Base-by-base conservation (phyloP, 2,329 filamentous ascomycete species). In the Paramyrothecium sp. region DNA sequence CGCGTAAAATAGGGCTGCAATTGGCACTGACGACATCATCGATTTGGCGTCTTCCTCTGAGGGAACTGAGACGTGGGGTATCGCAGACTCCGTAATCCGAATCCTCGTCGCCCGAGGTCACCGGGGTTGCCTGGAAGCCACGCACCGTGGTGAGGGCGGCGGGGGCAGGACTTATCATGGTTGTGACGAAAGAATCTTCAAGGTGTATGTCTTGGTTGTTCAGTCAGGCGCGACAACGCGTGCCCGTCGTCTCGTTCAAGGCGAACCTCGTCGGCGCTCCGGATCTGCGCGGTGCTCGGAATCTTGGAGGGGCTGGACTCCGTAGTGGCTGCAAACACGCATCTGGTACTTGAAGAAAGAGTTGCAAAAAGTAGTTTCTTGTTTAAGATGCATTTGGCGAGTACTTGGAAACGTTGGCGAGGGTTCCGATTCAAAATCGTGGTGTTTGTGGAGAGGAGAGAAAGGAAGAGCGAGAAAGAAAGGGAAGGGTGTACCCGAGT, bases 21-120 rank as follows among this genome's bases (percentile, higher is more conserved):
- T 90, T 78, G 56, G 81, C 81, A 70, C 83, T 86, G 63, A 86
- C 80, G 17, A 86, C 78, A 70, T 86, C 83, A 67, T 84, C 74
- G 54, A 86, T 71, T 48, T 75, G 74, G 55, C 71, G 64, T 44
- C 74, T 77, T 54, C 74, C 74, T 55, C 74, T 75, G 62, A 69
- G 75, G 61, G 67, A 71, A 54, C 65, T 72, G 61, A 70, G 69
- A 49, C 67, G 71, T 3, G 75, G 73, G 3, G 73, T 76, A 54
- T 73, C 71, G 65, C 68, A 71, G 61, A 63, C 57, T 17, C 74
- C 77, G 62, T 74, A 72, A 66, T 86, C 83, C 52, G 81, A 84
- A 60, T 86, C 83, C 58, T 86, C 84, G 61, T 86, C 83, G 61
- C 79, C 81, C 38, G 83, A 85, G 5, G 77, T 75, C 54, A 75